Percentiles rank a stretch among this genome's conserved stretches.
phyloP scores from a whole-genome alignment of 164 flowering plant species.

The Sextonia rubra region DNA sequence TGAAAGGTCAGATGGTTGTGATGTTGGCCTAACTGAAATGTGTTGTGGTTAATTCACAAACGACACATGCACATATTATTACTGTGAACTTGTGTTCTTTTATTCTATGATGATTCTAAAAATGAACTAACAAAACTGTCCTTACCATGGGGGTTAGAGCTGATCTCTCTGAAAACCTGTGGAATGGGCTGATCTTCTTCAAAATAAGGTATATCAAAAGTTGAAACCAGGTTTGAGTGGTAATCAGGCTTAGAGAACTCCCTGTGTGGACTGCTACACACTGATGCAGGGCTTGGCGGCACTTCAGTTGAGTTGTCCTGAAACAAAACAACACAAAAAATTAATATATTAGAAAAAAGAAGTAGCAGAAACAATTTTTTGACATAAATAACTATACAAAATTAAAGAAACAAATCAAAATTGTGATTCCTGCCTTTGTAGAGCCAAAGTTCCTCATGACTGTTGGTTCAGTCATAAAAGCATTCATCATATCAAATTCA shows the following conservation, averaged over 20 bases:
- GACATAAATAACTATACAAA: background rate
- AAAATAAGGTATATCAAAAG: conserved; percentile 43
- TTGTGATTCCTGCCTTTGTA: conserved; percentile 40
- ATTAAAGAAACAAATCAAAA: background rate
- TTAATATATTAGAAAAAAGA: background rate
- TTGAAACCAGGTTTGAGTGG: conserved; percentile 48
- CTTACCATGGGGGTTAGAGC: conserved; percentile 70
- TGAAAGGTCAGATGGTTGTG: background rate
- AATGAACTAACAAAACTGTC: background rate
- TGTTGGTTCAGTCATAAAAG: conserved; percentile 53
- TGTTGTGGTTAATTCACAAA: background rate
- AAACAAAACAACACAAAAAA: background rate
- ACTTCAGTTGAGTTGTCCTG: conserved; percentile 95
- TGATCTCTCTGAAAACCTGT: conserved; percentile 66
- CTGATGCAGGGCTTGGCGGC: conserved; percentile 98
- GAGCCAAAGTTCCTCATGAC: conserved; percentile 38
- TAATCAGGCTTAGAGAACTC: conserved; percentile 51
- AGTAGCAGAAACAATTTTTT: background rate
- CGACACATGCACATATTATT: background rate
- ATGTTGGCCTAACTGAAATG: background rate
- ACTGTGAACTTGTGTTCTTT: background rate
- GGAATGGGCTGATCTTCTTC: conserved; percentile 44
- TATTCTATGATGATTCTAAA: background rate
- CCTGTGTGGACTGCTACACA: conserved; percentile 70
- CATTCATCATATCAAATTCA: conserved; percentile 36